Percentiles rank a stretch among this genome's conserved stretches.
Evolutionary conservation across 2,329 filamentous ascomycete genomes (phyloP).

Genomic region (Alternaria triticina): DNA sequence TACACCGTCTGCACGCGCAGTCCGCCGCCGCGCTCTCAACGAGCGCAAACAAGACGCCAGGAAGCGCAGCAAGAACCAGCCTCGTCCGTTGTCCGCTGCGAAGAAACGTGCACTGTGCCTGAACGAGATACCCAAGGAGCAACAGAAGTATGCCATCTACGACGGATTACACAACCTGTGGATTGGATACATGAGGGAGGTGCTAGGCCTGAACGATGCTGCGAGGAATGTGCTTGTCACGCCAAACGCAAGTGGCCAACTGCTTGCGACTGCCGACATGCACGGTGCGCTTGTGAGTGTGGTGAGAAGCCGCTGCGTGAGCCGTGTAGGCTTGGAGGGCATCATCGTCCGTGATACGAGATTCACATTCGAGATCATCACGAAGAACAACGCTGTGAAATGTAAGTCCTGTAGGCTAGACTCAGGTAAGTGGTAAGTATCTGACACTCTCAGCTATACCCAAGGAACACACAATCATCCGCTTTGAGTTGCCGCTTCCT

Average conservation of each 20-base stretch:
- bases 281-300: slow-evolving; percentile 87
- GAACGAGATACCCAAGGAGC: slow-evolving; percentile 73
- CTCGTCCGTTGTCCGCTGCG: slow-evolving; percentile 76
- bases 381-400: slow-evolving; percentile 72
- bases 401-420: slow-evolving; percentile 48
- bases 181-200: slow-evolving; percentile 82
- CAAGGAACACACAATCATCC: slow-evolving; percentile 89
- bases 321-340: slow-evolving; percentile 81
- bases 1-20: slow-evolving; percentile 52
- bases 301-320: slow-evolving; percentile 78
- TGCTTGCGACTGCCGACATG: slow-evolving; percentile 85
- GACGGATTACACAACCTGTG: slow-evolving; percentile 79
- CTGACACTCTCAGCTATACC: slow-evolving; percentile 65
- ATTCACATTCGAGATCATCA: slow-evolving; percentile 86
- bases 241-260: slow-evolving; percentile 67
- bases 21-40: slow-evolving; percentile 61
- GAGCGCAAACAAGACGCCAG: slow-evolving; percentile 41
- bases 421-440: slow-evolving; percentile 20
- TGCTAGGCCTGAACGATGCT: slow-evolving; percentile 66
- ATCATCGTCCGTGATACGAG: slow-evolving; percentile 90
- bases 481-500: slow-evolving; percentile 69
- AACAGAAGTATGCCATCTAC: slow-evolving; percentile 77
- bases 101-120: slow-evolving; percentile 76
- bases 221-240: slow-evolving; percentile 57
- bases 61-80: slow-evolving; percentile 56